A percentile compares a stretch with the other conserved stretches of the same genome.
phyloP scores from a whole-genome alignment of 1,139 yeast species.

The Keqinozyma sinolaborantium region DNA sequence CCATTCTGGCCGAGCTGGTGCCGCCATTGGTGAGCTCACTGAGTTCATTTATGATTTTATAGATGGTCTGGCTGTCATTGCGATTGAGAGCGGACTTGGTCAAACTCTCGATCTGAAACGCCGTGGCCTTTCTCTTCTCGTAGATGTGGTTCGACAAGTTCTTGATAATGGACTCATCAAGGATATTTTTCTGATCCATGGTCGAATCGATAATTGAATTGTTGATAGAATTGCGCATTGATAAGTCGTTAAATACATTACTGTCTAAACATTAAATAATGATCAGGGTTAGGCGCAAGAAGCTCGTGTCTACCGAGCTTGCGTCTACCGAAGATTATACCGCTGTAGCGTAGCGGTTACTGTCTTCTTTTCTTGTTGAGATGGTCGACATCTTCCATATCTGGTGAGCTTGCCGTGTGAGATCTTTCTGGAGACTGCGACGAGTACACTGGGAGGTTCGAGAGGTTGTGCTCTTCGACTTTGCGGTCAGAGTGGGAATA shows the following conservation, averaged over 20 bases:
- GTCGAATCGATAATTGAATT: no score
- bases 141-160: slow-evolving; percentile 88
- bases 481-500: background rate
- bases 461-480: background rate
- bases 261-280: no score
- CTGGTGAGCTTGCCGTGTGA: slow-evolving; percentile 1
- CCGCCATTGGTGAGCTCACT: slow-evolving; percentile 41
- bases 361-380: background rate
- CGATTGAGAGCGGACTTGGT: slow-evolving; percentile 70
- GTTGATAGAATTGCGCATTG: background rate
- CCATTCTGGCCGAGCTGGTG: slow-evolving; percentile 46
- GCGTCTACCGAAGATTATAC: no score
- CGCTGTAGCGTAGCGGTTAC: no score
- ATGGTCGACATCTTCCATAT: no score
- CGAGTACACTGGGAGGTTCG: background rate
- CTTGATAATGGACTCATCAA: slow-evolving; percentile 72
- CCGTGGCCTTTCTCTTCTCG: slow-evolving; percentile 93
- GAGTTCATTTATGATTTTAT: slow-evolving; percentile 41
- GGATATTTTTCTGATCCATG: slow-evolving; percentile 29
- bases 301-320: no score
- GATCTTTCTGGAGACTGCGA: background rate
- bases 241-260: no score
- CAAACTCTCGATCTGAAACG: slow-evolving; percentile 79
- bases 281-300: no score
- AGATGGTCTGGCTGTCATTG: slow-evolving; percentile 66